phyloP scores from a whole-genome alignment of 108 stramenopile genomes.

The Cyclotella baltica region DNA sequence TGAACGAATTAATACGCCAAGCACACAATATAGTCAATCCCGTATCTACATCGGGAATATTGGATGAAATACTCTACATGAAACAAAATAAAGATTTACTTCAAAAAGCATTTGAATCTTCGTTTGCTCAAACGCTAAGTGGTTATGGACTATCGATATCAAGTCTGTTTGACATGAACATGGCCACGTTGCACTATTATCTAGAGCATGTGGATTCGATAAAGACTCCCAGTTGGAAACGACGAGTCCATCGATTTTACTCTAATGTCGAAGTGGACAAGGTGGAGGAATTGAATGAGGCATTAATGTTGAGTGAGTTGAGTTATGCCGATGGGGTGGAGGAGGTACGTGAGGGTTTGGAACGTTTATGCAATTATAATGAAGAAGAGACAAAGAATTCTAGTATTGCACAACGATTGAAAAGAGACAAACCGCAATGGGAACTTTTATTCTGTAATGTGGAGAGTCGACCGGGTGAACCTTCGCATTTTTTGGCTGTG shows the following conservation, averaged over 20 bases:
- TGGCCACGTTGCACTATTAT: conserved; percentile 61
- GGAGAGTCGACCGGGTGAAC: conserved; percentile 69
- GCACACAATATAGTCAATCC: conserved; percentile 41
- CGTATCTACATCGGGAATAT: conserved; percentile 13
- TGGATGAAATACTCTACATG: conserved; percentile 39
- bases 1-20: conserved; percentile 39
- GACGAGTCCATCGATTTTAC: conserved; percentile 77
- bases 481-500: conserved; percentile 80
- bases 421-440: conserved; percentile 38
- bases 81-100: conserved; percentile 36
- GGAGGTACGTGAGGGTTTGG: conserved; percentile 60
- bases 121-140: conserved; percentile 4
- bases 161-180: conserved; percentile 9
- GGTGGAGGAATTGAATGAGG: conserved; percentile 71
- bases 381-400: not conserved
- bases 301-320: conserved; percentile 66
- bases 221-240: conserved; percentile 84
- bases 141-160: conserved; percentile 8
- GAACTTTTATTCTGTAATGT: conserved; percentile 68
- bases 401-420: conserved; percentile 9
- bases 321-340: conserved; percentile 73
- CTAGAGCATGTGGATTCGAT: conserved; percentile 75
- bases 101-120: conserved; percentile 42
- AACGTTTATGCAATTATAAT: conserved; percentile 18
- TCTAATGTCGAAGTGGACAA: conserved; percentile 58